Base-by-base conservation (phyloP, 106 monocot genomes). In the Narthecium ossifragum region DNA sequence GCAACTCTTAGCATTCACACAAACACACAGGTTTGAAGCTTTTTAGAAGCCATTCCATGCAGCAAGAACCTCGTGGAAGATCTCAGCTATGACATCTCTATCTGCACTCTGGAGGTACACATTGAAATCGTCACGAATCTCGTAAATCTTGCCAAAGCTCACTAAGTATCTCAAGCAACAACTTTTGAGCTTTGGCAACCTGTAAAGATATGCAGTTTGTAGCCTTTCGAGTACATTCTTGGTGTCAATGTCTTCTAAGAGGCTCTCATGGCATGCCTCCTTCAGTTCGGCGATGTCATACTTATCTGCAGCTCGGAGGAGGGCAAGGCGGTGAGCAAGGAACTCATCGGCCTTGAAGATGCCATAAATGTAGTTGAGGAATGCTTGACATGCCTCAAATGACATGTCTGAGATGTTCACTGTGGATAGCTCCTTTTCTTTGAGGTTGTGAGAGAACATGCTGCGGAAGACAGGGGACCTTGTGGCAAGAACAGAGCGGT, bases 401-500 rank as follows among this genome's bases (percentile, higher is more conserved):
- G 90, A 84, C 90, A 98, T 98, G 57, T 98, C 96, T 3, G 87
- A 65, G 47, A 98, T 90, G 49, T 90, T 60, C 6, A 98, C 76
- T 0, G 65, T 59, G n/a, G 90, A 90, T 36, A 78, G 86, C 49
- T 80, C 76, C 28, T 81, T 90, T 68, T 98, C 96, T 54, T 66
- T 74, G 59, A 98, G 84, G 51, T 86, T 49, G 74, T 87, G 90
- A 3, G 96, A 84, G 79, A 98, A 98, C 96, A 98, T 98, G 78
- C 78, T 71, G 8, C 58, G 60, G 69, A 91, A 98, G 60, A 91
- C 90, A 0, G 90, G 84, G 28, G 90, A 91, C 8, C 81, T 61
- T 8, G 84, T 30, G 1, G 96, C 76, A 0, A 98, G 87, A 22
- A 98, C 55, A 0, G 96, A 90, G 8, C 96, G 90, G 67, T 98